Evolutionary conservation across 495 filamentous ascomycete species (phyloP), one percentile per base, ranked within the genome.

Genomic region (Tricharina praecox): DNA sequence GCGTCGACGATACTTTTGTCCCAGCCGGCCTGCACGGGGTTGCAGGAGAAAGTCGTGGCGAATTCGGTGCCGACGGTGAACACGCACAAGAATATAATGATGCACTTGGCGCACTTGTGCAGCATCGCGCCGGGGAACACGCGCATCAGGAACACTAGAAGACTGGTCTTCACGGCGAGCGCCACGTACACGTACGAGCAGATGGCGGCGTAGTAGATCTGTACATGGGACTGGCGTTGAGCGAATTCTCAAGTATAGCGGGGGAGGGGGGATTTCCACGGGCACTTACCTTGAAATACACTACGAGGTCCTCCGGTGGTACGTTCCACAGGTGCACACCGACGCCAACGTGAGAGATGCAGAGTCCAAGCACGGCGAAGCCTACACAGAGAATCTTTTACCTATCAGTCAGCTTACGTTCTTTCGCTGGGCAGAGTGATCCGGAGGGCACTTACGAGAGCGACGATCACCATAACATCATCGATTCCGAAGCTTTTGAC

Each of bases 381-480:
- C 13, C n/a, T 16, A 39, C 5, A 8, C n/a, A 16, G 7, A 39
- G 5, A 21, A 39, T 39, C 36, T 39, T 9, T 33, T n/a, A n/a
- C n/a, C n/a, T n/a, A n/a, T n/a, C n/a, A n/a, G n/a, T n/a, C n/a
- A n/a, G n/a, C n/a, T n/a, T n/a, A n/a, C n/a, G n/a, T n/a, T n/a
- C n/a, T n/a, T n/a, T n/a, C n/a, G n/a, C n/a, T n/a, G n/a, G n/a
- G n/a, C n/a, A n/a, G n/a, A n/a, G n/a, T n/a, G n/a, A n/a, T n/a
- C n/a, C n/a, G n/a, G n/a, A n/a, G n/a, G 28, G 28, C 5, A 16
- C 36, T 5, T 21, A 39, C 36, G 7, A 39, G 36, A 5, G 36
- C 36, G 19, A 39, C 16, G n/a, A 39, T 21, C 5, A 39, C 36
- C 36, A 39, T 39, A 5, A 39, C 36, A 39, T 39, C 36, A 15